Percentiles rank a stretch among this genome's conserved stretches.
Evolutionary conservation across 257 asterid genomes (phyloP).

Genomic region (Penstemon eatonii): DNA sequence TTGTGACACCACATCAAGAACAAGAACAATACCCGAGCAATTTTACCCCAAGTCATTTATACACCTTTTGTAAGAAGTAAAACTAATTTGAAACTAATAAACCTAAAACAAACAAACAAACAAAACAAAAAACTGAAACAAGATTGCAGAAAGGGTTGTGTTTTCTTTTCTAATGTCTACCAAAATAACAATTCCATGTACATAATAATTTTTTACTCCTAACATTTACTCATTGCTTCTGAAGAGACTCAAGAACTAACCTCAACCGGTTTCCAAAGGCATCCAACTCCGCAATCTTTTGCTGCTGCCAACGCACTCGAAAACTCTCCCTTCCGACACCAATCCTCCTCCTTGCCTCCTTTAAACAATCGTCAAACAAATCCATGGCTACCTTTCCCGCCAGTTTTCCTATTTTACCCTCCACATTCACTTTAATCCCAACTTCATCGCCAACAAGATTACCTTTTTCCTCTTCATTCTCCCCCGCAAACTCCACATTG

Average conservation of each 20-base stretch:
- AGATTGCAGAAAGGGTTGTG: conserved; percentile 14
- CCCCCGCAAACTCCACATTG: conserved; percentile 65
- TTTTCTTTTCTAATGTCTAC: conserved; percentile 11
- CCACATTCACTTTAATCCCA: conserved; percentile 13
- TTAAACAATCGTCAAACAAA: conserved; percentile 60
- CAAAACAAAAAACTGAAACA: conserved; percentile 20
- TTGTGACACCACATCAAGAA: too few species aligned
- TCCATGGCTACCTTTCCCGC: conserved; percentile 51
- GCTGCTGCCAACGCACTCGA: conserved; percentile 61
- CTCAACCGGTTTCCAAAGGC: conserved; percentile 65
- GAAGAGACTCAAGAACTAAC: conserved; percentile 65
- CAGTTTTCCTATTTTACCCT: conserved; percentile 31
- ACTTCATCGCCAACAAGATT: conserved; percentile 11
- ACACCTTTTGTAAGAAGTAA: too few species aligned
- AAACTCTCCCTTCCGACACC: conserved; percentile 31
- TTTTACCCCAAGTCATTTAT: too few species aligned
- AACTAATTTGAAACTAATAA: neutral
- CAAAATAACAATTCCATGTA: conserved; percentile 20
- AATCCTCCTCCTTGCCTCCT: conserved; percentile 47
- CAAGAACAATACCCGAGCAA: too few species aligned
- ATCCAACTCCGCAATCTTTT: conserved; percentile 67
- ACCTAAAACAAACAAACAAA: conserved; percentile 11
- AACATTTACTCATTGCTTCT: conserved; percentile 39
- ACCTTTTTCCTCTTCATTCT: conserved; percentile 26
- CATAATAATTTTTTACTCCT: neutral